phyloP scores from a whole-genome alignment of 441 rosid species.

The Erysimum pusillum region DNA sequence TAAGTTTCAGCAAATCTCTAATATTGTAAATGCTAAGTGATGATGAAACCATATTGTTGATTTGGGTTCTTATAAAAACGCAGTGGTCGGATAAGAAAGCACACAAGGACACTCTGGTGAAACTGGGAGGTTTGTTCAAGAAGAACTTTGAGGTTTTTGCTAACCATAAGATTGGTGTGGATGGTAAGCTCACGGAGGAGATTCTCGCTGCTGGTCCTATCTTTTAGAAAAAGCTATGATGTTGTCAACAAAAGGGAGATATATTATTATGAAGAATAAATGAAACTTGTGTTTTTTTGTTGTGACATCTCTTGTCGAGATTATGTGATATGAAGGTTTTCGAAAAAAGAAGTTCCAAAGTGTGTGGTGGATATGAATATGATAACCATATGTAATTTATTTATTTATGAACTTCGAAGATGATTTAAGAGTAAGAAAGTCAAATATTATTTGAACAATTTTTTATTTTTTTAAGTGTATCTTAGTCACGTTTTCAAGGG shows the following conservation, averaged over 20 bases:
- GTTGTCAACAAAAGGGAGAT: slow-evolving; percentile 8
- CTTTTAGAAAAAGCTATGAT: slow-evolving; percentile 48
- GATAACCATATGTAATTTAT: slow-evolving; percentile 2
- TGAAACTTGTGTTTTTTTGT: slow-evolving; percentile 10
- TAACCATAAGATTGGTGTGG: slow-evolving; percentile 73
- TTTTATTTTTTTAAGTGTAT: no score
- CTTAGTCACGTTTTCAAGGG: no score
- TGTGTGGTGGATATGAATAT: slow-evolving; percentile 2
- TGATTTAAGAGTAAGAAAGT: no score
- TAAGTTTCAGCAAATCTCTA: slow-evolving; percentile 46
- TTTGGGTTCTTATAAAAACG: slow-evolving; percentile 23
- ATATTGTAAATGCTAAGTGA: not conserved
- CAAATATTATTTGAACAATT: no score
- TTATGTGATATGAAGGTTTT: not conserved
- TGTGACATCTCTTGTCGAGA: slow-evolving; percentile 1
- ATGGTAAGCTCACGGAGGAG: slow-evolving; percentile 71
- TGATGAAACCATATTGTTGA: not conserved
- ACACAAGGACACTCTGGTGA: slow-evolving; percentile 71
- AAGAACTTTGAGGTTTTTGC: slow-evolving; percentile 79
- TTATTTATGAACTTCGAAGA: not conserved
- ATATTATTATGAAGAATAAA: slow-evolving; percentile 13
- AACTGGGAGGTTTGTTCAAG: slow-evolving; percentile 81
- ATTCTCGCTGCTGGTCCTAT: slow-evolving; percentile 82
- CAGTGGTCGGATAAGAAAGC: slow-evolving; percentile 85
- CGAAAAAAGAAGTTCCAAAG: not conserved